A percentile compares a stretch with the other conserved stretches of the same genome.
These are phyloP conservation scores for Sporisorium sorghi DNA, from an alignment of 1,284 basidiomycete species.

Conservation along the genomic window DNA sequence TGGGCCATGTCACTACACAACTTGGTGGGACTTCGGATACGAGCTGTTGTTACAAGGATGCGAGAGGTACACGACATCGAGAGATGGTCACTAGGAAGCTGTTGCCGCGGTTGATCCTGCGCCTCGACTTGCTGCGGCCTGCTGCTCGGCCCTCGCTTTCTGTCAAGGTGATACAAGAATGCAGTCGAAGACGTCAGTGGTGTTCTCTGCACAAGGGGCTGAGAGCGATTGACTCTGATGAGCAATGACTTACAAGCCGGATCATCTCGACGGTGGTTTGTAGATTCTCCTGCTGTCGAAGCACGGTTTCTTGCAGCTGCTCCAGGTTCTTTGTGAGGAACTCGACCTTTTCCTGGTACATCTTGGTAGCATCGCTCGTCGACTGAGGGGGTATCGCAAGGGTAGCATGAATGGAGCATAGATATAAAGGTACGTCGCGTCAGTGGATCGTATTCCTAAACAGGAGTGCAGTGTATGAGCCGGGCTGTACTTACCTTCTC, in stretches of 20 bases:
- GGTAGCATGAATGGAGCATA: not conserved
- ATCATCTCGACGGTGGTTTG: constrained; percentile 64
- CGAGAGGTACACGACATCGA: not conserved
- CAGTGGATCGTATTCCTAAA: not conserved
- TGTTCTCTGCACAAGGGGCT: too few species aligned
- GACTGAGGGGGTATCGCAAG: constrained; percentile 29
- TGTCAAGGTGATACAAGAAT: constrained; percentile 2
- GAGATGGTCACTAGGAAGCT: constrained; percentile 5
- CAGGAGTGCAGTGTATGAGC: too few species aligned
- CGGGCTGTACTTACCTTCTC: constrained; percentile 84
- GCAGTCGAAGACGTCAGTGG: not conserved
- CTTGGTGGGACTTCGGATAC: not conserved
- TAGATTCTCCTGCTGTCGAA: constrained; percentile 66
- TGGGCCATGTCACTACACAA: not conserved
- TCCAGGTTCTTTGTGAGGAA: constrained; percentile 65
- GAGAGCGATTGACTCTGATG: not conserved
- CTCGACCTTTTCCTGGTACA: constrained; percentile 63
- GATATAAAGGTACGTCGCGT: not conserved
- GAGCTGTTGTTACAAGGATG: constrained; percentile 9
- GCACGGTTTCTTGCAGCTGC: constrained; percentile 65
- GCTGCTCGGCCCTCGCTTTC: constrained; percentile 48
- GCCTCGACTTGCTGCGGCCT: constrained; percentile 21
- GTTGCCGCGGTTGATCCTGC: constrained; percentile 18
- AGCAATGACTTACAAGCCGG: constrained; percentile 53
- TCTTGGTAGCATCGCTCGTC: constrained; percentile 57